Evolutionary conservation across 163 green algal species (phyloP).

Genomic region (Prototheca cutis): DNA sequence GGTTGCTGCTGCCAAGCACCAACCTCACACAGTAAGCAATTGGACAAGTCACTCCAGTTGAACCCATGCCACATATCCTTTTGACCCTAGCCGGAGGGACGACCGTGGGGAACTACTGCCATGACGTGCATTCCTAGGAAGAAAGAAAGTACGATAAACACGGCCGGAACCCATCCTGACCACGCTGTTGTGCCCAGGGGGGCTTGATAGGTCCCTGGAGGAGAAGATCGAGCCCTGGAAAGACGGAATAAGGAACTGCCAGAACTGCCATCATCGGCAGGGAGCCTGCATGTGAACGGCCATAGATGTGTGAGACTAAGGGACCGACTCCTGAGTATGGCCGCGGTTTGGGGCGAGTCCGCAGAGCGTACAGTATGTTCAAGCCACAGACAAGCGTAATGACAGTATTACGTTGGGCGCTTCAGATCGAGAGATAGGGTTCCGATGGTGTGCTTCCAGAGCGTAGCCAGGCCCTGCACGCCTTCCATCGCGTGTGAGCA

Average conservation of each 20-base stretch:
- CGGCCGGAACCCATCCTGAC: too few species aligned
- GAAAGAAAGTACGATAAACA: too few species aligned
- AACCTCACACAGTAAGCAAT: too few species aligned
- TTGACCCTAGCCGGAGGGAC: too few species aligned
- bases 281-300: not conserved
- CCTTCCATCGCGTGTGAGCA: not conserved
- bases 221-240: too few species aligned
- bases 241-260: not conserved
- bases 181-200: too few species aligned
- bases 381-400: not conserved
- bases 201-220: too few species aligned
- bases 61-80: too few species aligned
- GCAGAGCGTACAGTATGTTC: not conserved
- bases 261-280: not conserved
- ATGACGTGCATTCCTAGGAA: too few species aligned
- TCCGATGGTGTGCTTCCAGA: conserved; percentile 15
- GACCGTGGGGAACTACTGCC: too few species aligned
- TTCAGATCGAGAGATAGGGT: conserved; percentile 20
- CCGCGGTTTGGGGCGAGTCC: not conserved
- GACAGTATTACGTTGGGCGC: conserved; percentile 2
- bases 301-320: not conserved
- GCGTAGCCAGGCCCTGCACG: conserved; percentile 6
- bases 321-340: too few species aligned
- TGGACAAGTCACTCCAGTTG: not conserved
- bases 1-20: not conserved